Base-by-base conservation (phyloP, 108 stramenopile species). In the Cylindrotheca closterium region DNA sequence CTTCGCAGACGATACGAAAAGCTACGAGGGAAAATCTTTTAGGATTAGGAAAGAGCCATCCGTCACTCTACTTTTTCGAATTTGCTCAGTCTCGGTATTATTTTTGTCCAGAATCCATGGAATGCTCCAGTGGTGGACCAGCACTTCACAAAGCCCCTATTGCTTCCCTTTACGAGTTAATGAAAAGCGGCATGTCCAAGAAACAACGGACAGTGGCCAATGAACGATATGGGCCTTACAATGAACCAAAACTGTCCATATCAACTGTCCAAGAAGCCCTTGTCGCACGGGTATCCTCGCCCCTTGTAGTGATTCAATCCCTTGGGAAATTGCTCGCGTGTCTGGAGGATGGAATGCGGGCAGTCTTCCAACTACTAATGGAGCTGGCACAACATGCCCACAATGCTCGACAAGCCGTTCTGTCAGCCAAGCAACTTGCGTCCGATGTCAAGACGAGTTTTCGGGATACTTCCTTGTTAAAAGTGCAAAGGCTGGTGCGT, bases 251-350 rank as follows among this genome's bases (percentile, higher is more conserved):
- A 1, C 68, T 84, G 45, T 71, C 86, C 0, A 61, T 60, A 28
- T 83, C 86, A 0, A 82, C 83, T 15, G 27, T 87, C 2, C 24
- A 19, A 7, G 63, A 67, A 42, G 86, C 81, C 7, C 78, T 87
- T 50, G 29, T 70, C 28, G 64, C 63, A 50, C 63, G 83, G 19
- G 67, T 87, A 19, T 70, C 74, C 18, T 84, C 86, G 28, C 86
- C 86, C 1, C 59, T 87, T 7, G 79, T 80, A 0, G 66, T 78
- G 1, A 59, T 84, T 21, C 83, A 87, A 58, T 31, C 82, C 26
- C 5, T 84, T 15, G 86, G 86, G 1, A 65, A 60, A 47, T 29
- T 84, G 12, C 32, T 87, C 2, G 69, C 83, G 1, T 47, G 68
- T 8, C 51, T 87, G 26, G 86, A 87, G 47, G 83, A 84, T 49